Conservation (phyloP, 805 yeast genomes). For the Cyberlindnera meyerae region DNA sequence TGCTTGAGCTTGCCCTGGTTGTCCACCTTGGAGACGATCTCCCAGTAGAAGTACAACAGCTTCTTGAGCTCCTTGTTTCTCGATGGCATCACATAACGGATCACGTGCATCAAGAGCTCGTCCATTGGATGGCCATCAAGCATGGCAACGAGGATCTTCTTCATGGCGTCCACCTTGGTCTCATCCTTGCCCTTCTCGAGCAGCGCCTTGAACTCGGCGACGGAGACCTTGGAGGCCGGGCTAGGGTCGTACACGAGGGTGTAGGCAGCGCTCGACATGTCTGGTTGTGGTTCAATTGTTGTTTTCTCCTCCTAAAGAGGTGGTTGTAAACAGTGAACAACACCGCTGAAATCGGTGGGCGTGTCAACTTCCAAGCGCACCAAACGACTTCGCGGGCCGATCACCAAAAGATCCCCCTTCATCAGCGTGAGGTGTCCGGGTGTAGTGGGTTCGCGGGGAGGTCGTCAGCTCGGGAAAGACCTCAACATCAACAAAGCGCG, state of each 20-base stretch:
- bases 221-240: constrained; percentile 53
- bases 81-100: constrained; percentile 96
- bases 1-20: constrained; percentile 88
- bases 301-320: too few species aligned
- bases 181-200: constrained; percentile 90
- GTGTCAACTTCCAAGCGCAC: too few species aligned
- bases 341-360: too few species aligned
- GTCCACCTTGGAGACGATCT: constrained; percentile 89
- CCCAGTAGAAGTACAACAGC: constrained; percentile 94
- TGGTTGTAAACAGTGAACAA: too few species aligned
- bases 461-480: too few species aligned
- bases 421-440: too few species aligned
- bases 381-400: too few species aligned
- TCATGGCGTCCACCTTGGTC: constrained; percentile 85
- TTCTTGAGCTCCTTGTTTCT: constrained; percentile 87
- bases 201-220: constrained; percentile 66
- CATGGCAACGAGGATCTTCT: constrained; percentile 76
- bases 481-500: too few species aligned
- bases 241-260: constrained; percentile 78
- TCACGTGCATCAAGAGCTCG: constrained; percentile 90
- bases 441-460: too few species aligned
- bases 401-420: too few species aligned
- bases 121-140: constrained; percentile 92
- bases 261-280: constrained; percentile 50
- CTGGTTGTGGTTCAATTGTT: too few species aligned